These are phyloP conservation scores for Arachis hypogaea DNA, from an alignment of 306 rosid genomes.

Conservation along the genomic window DNA sequence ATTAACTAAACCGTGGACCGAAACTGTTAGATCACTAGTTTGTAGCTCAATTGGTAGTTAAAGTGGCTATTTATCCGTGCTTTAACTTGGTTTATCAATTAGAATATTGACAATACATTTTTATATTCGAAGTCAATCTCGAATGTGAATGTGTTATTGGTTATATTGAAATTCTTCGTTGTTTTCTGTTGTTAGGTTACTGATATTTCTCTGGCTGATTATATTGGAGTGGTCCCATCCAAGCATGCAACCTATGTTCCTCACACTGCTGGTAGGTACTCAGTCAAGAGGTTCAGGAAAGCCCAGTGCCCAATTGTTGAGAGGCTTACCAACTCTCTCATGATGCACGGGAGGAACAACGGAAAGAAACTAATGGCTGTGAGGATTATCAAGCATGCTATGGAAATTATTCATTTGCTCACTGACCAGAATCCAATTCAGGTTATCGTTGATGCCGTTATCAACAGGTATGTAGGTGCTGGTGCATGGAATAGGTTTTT, in stretches of 20 bases:
- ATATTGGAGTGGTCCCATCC: slow-evolving; percentile 55
- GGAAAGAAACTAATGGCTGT: slow-evolving; percentile 72
- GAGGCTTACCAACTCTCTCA: slow-evolving; percentile 71
- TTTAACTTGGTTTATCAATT: too few species aligned
- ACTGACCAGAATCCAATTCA: slow-evolving; percentile 69
- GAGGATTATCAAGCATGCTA: slow-evolving; percentile 58
- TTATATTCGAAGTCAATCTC: too few species aligned
- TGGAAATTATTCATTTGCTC: slow-evolving; percentile 68
- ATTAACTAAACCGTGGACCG: neutral
- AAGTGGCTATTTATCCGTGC: neutral
- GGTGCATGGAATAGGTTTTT: neutral
- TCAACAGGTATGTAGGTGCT: slow-evolving; percentile 52
- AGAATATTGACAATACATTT: too few species aligned
- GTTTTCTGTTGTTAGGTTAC: slow-evolving; percentile 30
- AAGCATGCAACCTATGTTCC: slow-evolving; percentile 71
- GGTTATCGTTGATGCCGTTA: slow-evolving; percentile 64
- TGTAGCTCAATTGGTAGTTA: neutral
- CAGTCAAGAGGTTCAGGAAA: slow-evolving; percentile 60
- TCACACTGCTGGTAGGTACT: slow-evolving; percentile 71
- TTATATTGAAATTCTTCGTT: neutral
- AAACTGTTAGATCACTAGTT: neutral
- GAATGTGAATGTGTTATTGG: neutral
- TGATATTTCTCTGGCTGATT: slow-evolving; percentile 59
- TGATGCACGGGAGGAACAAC: slow-evolving; percentile 74
- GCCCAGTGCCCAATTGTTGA: slow-evolving; percentile 73